Evolutionary conservation across 2,329 filamentous ascomycete species (phyloP).

Genomic region (Colletotrichum coccodes): DNA sequence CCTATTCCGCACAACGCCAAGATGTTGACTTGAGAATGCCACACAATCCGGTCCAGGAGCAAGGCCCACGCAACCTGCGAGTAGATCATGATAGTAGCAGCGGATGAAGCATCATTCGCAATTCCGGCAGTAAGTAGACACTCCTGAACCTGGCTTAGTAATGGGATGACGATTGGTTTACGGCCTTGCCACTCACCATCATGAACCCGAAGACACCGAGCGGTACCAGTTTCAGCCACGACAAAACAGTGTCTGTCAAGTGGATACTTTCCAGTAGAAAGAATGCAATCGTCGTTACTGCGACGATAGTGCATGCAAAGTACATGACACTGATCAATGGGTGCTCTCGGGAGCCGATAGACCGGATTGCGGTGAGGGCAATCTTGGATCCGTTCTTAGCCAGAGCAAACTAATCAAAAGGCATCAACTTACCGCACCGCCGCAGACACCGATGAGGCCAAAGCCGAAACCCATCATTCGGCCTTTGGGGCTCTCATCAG

Average conservation of each 20-base stretch:
- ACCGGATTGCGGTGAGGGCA: constrained; percentile 20
- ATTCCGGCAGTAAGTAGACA: constrained; percentile 17
- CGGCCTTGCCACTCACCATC: not conserved
- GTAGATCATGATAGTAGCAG: constrained; percentile 18
- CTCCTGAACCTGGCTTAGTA: not conserved
- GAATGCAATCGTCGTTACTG: not conserved
- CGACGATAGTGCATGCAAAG: constrained; percentile 21
- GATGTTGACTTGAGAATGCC: constrained; percentile 3
- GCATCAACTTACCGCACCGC: constrained; percentile 6
- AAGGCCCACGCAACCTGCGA: constrained; percentile 24
- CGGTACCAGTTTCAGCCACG: constrained; percentile 18
- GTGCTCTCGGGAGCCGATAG: constrained; percentile 7
- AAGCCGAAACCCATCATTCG: constrained; percentile 26
- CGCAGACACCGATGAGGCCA: constrained; percentile 12
- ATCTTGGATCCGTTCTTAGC: not conserved
- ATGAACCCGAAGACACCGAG: constrained; percentile 21
- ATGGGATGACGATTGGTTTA: not conserved
- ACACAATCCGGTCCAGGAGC: constrained; percentile 9
- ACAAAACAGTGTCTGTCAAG: not conserved
- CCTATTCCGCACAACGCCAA: constrained; percentile 13
- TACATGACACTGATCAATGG: constrained; percentile 16
- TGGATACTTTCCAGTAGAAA: constrained; percentile 8
- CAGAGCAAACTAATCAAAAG: too few species aligned
- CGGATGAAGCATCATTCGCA: constrained; percentile 15
- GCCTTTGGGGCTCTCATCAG: not conserved